Evolutionary conservation across 2,329 filamentous ascomycete species (phyloP).

Genomic region (Exophiala lecanii-corni): DNA sequence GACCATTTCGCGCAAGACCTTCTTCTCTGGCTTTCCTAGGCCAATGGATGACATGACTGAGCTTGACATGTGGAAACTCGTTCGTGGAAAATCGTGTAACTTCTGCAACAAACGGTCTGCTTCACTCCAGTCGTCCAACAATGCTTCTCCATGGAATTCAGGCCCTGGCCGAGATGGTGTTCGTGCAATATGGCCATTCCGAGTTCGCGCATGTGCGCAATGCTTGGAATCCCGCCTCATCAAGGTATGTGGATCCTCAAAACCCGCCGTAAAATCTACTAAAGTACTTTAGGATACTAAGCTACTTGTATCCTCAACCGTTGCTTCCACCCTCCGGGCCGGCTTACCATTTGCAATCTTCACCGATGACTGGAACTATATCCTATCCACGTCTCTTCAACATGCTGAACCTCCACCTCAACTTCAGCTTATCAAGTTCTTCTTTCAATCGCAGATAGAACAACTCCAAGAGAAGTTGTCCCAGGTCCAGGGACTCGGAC

Average conservation of each 20-base stretch:
- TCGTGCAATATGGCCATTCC: constrained; percentile 67
- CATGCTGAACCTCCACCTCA: constrained; percentile 43
- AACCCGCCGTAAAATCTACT: constrained; percentile 25
- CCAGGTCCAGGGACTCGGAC: constrained; percentile 61
- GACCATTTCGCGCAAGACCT: constrained; percentile 62
- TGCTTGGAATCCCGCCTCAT: constrained; percentile 59
- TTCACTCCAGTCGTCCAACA: too few species aligned
- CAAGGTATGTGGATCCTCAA: constrained; percentile 53
- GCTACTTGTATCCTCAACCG: constrained; percentile 57
- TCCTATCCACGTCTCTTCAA: constrained; percentile 55
- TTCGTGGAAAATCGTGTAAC: constrained; percentile 61
- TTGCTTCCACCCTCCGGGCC: constrained; percentile 59
- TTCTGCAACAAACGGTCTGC: constrained; percentile 52
- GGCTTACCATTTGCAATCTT: constrained; percentile 67
- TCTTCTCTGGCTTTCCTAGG: constrained; percentile 63
- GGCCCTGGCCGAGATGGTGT: constrained; percentile 61
- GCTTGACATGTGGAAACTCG: constrained; percentile 70
- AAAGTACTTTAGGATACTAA: constrained; percentile 60
- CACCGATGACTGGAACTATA: constrained; percentile 56
- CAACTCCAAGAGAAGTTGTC: constrained; percentile 59
- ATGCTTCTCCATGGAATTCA: constrained; percentile 49
- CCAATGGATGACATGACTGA: constrained; percentile 64
- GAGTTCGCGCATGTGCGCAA: constrained; percentile 58
- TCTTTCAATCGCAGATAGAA: constrained; percentile 59
- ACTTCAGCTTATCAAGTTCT: constrained; percentile 60